A percentile compares a stretch with the other conserved stretches of the same genome.
Conservation (phyloP, 345 rosid genomes). For the Raphanus raphanistrum region DNA sequence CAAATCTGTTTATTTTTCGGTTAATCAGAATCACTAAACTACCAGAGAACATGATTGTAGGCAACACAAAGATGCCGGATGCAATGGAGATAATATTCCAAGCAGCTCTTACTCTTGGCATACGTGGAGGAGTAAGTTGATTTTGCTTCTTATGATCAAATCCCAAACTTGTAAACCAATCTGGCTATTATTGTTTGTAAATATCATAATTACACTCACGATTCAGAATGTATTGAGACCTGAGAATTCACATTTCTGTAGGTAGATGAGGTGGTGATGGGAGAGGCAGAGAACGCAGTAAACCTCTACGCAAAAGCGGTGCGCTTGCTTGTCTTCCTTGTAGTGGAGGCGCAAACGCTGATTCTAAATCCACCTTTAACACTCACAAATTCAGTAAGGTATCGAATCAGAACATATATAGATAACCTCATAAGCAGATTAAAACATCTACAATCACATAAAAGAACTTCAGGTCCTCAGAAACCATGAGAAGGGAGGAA, state of each 20-base stretch:
- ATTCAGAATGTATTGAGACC: background rate
- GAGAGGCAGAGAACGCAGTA: constrained; percentile 65
- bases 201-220: background rate
- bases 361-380: constrained; percentile 88
- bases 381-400: constrained; percentile 77
- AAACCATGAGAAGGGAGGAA: constrained; percentile 26
- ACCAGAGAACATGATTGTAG: constrained; percentile 47
- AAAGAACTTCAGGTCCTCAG: constrained; percentile 53
- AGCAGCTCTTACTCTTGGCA: constrained; percentile 82
- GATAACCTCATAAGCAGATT: constrained; percentile 64
- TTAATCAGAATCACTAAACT: background rate
- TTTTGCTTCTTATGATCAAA: background rate
- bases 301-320: constrained; percentile 71
- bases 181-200: background rate
- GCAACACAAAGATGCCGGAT: constrained; percentile 81
- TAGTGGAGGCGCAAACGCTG: constrained; percentile 84
- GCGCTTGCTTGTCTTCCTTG: constrained; percentile 66
- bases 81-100: constrained; percentile 94
- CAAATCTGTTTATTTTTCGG: background rate
- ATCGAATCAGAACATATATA: constrained; percentile 67
- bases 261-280: constrained; percentile 87
- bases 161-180: background rate
- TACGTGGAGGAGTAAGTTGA: constrained; percentile 73
- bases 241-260: constrained; percentile 35
- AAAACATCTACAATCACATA: constrained; percentile 56